These are phyloP conservation scores for Fusarium nanum DNA, from an alignment of 2,329 filamentous ascomycete species.

Conservation along the genomic window DNA sequence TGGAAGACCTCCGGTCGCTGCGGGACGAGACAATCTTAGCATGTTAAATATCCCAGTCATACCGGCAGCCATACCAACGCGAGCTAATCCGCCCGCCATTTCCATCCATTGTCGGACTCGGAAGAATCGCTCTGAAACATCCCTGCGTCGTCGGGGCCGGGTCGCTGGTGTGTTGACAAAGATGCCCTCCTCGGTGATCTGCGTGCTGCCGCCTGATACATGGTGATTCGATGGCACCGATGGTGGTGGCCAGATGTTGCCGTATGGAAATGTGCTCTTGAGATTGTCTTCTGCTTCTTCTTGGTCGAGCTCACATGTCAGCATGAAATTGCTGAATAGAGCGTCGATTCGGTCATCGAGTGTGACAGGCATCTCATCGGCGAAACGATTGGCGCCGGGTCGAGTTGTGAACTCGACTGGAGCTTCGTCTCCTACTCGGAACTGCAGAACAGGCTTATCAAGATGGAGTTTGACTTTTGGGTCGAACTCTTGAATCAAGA, in stretches of 20 bases:
- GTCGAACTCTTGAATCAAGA: constrained; percentile 78
- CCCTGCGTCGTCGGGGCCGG: constrained; percentile 61
- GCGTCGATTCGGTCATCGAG: constrained; percentile 59
- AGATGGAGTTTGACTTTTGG: constrained; percentile 78
- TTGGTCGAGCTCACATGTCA: constrained; percentile 65
- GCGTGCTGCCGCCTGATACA: constrained; percentile 51
- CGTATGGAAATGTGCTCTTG: constrained; percentile 56
- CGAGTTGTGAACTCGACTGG: constrained; percentile 21
- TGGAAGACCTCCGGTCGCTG: constrained; percentile 33
- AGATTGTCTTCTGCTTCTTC: constrained; percentile 51
- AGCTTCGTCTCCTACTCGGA: constrained; percentile 51
- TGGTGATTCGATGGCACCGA: constrained; percentile 73
- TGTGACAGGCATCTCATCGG: constrained; percentile 65
- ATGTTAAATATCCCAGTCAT: constrained; percentile 34
- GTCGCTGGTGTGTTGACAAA: constrained; percentile 46
- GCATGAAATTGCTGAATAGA: constrained; percentile 75
- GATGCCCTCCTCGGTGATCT: constrained; percentile 39
- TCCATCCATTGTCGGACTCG: constrained; percentile 82
- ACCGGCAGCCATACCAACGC: constrained; percentile 47
- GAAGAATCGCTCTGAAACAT: constrained; percentile 78
- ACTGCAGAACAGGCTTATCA: constrained; percentile 76
- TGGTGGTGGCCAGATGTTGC: constrained; percentile 79
- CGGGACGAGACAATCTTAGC: constrained; percentile 27
- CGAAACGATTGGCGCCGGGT: constrained; percentile 55
- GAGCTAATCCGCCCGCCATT: constrained; percentile 57